Conservation (phyloP, 257 asterid genomes). For the Fraxinus anomala region DNA sequence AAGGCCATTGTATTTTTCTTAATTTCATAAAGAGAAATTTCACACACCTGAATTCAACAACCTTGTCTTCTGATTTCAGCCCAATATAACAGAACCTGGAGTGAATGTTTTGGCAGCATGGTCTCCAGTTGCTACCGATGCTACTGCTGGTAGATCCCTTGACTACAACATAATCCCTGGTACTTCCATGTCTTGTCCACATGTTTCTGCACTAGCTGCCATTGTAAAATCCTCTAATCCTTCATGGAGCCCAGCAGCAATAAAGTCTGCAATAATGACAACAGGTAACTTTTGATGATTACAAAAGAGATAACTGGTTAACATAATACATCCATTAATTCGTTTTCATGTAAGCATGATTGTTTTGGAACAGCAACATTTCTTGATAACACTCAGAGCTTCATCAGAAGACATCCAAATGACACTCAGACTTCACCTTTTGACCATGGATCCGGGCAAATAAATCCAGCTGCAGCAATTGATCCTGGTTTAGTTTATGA, state of each 20-base stretch:
- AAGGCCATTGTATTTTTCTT: not conserved
- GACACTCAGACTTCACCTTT: constrained; percentile 47
- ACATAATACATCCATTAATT: not conserved
- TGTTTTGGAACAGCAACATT: constrained; percentile 36
- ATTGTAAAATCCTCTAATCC: constrained; percentile 54
- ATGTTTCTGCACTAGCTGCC: constrained; percentile 63
- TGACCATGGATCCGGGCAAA: constrained; percentile 61
- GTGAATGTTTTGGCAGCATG: constrained; percentile 64
- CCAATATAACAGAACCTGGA: constrained; percentile 66
- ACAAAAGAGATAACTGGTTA: not conserved
- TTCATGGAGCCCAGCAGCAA: constrained; percentile 67
- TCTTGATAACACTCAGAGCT: constrained; percentile 42
- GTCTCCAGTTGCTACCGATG: constrained; percentile 48
- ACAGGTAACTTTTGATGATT: constrained; percentile 41
- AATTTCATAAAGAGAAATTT: constrained; percentile 11
- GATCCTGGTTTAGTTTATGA: constrained; percentile 64
- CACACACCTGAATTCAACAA: not conserved
- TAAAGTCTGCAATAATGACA: constrained; percentile 66
- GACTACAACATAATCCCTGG: constrained; percentile 58
- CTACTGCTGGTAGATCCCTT: constrained; percentile 44
- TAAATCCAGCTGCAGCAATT: constrained; percentile 56
- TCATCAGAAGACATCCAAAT: constrained; percentile 49
- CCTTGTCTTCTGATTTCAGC: constrained; percentile 41
- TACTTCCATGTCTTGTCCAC: constrained; percentile 72
- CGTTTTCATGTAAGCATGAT: not conserved